Base-by-base conservation (phyloP, 2,329 filamentous ascomycete species). In the Cercospora brassicicola region DNA sequence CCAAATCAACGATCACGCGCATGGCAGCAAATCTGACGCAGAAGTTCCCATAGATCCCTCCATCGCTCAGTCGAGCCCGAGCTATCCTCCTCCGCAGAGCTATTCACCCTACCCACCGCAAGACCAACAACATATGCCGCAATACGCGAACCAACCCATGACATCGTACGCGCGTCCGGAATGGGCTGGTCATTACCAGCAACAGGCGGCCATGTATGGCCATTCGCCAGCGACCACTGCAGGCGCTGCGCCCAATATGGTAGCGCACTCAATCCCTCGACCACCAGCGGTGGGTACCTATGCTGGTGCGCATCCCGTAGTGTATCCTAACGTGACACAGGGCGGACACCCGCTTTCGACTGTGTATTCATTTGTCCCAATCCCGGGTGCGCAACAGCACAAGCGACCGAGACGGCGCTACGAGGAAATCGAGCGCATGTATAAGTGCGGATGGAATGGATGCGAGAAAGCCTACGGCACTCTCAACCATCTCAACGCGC, bases 371-470 rank as follows among this genome's bases (percentile, higher is more conserved):
- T 98, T 99, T 77, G 95, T 98, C 33, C 94, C 95, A 0, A 98
- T 98, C 76, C 95, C 95, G 1, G 95, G 95, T 71, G 93, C 94
- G 11, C 94, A 97, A 79, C 95, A 99, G 79, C 94, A 98, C 80
- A 99, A 99, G 84, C 89, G 95, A 67, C 95, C 95, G 11, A 88
- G 95, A 72, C 87, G 95, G 76, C 89, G 95, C 64, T 99, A 97
- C 76, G 95, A 99, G 81, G 95, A 99, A 79, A 99, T 99, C 75
- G 95, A 99, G 84, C 90, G 95, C 78, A 98, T 99, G 95, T 98
- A 99, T 85, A 98, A 98, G 82, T 99, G 95, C 78, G 95, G 94
- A 28, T 98, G 93, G 92, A 94, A 97, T 73, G 94, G 94, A 8
- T 99, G 95, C 78, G 95, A 99, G 81, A 99, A 99, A 83, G 95